Conservation (phyloP, 2,329 filamentous ascomycete genomes). For the Biscogniauxia sp. region DNA sequence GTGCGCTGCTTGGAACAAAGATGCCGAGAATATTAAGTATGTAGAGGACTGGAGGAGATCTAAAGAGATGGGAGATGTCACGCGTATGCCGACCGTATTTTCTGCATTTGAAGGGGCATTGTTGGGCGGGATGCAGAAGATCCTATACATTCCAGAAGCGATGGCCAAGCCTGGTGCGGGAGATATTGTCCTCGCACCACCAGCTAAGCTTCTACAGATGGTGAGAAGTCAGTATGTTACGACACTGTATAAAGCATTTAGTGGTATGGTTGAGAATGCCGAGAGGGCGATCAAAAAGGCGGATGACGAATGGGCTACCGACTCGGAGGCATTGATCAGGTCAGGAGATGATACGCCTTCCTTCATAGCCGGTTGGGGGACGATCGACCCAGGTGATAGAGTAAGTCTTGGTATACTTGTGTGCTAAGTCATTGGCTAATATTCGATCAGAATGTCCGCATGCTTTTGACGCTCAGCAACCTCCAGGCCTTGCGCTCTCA, state of each 20-base stretch:
- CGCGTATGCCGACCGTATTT: conserved; percentile 86
- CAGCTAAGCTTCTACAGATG: conserved; percentile 84
- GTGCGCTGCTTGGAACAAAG: conserved; percentile 87
- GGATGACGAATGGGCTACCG: conserved; percentile 60
- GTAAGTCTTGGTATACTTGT: conserved; percentile 38
- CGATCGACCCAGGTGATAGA: conserved; percentile 54
- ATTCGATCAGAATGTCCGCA: conserved; percentile 74
- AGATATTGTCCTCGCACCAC: conserved; percentile 81
- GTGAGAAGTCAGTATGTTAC: conserved; percentile 90
- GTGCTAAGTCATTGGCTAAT: neutral
- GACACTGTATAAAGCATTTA: conserved; percentile 89
- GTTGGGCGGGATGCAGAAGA: conserved; percentile 86
- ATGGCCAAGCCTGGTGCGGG: conserved; percentile 69
- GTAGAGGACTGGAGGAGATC: conserved; percentile 92
- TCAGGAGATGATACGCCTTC: conserved; percentile 32
- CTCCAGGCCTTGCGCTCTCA: conserved; percentile 78
- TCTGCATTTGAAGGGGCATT: conserved; percentile 80
- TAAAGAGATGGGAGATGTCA: conserved; percentile 78
- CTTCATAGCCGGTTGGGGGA: conserved; percentile 42
- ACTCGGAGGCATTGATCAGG: conserved; percentile 41
- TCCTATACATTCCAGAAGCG: conserved; percentile 87
- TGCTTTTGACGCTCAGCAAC: conserved; percentile 92
- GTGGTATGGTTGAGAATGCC: conserved; percentile 95
- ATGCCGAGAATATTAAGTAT: conserved; percentile 87
- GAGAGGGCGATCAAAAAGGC: conserved; percentile 68